Percentiles rank a stretch among this genome's conserved stretches.
Evolutionary conservation across 441 rosid genomes (phyloP).

Genomic region (Breynia disticha): DNA sequence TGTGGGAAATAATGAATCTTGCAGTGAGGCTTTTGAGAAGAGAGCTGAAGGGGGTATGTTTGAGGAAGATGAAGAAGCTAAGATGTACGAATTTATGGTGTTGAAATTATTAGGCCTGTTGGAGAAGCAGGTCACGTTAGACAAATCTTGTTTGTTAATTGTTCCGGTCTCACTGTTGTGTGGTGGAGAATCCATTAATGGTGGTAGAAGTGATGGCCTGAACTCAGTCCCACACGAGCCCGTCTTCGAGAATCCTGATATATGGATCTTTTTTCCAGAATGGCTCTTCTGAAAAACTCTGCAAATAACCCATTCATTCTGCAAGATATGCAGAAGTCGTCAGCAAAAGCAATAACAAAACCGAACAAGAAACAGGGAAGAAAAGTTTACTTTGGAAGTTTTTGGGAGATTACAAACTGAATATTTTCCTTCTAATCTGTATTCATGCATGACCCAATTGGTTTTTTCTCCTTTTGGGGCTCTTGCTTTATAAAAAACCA

Average conservation of each 20-base stretch:
- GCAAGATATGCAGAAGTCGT: constrained; percentile 13
- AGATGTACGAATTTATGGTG: constrained; percentile 18
- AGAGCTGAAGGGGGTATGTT: constrained; percentile 23
- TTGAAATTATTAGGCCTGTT: constrained; percentile 13
- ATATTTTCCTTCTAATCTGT: constrained; percentile 58
- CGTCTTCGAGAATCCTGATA: constrained; percentile 35
- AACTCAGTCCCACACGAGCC: constrained; percentile 12
- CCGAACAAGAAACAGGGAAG: neutral
- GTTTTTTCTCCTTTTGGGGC: constrained; percentile 47
- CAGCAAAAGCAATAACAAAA: neutral
- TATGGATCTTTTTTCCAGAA: constrained; percentile 59
- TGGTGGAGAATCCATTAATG: constrained; percentile 44
- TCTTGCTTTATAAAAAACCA: constrained; percentile 35
- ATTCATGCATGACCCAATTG: constrained; percentile 91
- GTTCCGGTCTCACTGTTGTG: constrained; percentile 16
- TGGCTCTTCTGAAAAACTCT: constrained; percentile 63
- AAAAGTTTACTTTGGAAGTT: constrained; percentile 45
- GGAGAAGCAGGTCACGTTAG: constrained; percentile 96
- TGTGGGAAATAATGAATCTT: constrained; percentile 12
- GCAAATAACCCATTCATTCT: constrained; percentile 88
- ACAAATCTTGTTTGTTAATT: constrained; percentile 5
- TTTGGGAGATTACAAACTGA: constrained; percentile 56
- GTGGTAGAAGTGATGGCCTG: constrained; percentile 45
- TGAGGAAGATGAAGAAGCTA: constrained; percentile 18
- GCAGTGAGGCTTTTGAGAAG: constrained; percentile 15